Evolutionary conservation across 805 yeast species (phyloP).

Genomic region (Hanseniaspora occidentalis): DNA sequence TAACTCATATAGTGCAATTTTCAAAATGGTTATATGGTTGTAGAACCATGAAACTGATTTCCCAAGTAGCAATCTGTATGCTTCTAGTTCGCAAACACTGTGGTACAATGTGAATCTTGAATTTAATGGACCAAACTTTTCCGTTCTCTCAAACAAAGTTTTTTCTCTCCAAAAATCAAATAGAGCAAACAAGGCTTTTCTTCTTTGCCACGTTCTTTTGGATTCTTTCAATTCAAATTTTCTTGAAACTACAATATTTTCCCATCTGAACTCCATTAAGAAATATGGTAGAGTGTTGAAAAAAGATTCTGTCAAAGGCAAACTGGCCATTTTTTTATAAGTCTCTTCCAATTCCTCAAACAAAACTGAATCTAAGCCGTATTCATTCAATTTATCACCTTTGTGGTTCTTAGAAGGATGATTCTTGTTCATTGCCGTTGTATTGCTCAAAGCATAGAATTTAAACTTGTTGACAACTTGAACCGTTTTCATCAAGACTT

Average conservation of each 20-base stretch:
- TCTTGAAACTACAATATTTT: conserved; percentile 21
- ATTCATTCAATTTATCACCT: conserved; percentile 20
- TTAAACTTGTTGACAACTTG: not conserved
- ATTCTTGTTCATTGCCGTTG: not conserved
- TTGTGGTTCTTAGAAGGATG: not conserved
- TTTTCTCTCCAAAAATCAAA: conserved; percentile 28
- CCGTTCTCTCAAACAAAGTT: conserved; percentile 19
- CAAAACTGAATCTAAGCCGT: conserved; percentile 18
- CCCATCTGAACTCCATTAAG: conserved; percentile 26
- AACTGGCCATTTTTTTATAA: conserved; percentile 15
- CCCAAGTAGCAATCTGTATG: conserved; percentile 23
- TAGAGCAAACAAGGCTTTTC: conserved; percentile 24
- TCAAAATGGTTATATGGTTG: conserved; percentile 24
- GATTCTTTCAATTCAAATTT: conserved; percentile 23
- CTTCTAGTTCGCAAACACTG: conserved; percentile 27
- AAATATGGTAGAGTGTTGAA: conserved; percentile 25
- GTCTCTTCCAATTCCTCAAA: conserved; percentile 20
- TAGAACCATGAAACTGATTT: conserved; percentile 27
- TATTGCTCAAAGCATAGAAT: not conserved
- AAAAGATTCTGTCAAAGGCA: conserved; percentile 22
- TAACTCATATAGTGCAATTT: conserved; percentile 24
- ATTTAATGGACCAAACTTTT: conserved; percentile 8
- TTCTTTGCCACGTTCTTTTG: conserved; percentile 26
- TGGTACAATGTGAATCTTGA: conserved; percentile 20
- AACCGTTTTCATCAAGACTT: not conserved